Conservation (phyloP, 257 asterid species). For the Nicotiana attenuata region DNA sequence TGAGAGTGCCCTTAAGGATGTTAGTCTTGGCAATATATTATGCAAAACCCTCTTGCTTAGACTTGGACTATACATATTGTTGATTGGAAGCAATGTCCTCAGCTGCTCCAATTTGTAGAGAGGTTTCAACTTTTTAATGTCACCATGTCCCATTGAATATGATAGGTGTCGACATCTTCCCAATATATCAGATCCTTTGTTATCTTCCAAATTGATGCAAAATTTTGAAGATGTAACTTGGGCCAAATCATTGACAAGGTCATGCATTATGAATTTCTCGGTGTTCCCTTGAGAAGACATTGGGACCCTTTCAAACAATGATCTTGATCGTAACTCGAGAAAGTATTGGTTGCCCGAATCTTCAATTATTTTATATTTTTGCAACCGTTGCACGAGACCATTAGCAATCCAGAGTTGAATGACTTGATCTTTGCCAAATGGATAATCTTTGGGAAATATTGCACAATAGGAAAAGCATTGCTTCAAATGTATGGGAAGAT, state of each 20-base stretch:
- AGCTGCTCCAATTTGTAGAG: neutral
- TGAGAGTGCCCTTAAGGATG: neutral
- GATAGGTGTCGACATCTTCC: neutral
- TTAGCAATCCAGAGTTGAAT: slow-evolving; percentile 7
- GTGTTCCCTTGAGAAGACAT: accelerated
- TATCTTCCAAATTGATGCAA: neutral
- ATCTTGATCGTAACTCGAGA: neutral
- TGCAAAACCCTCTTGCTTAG: neutral
- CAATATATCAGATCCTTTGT: no score
- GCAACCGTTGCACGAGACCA: neutral
- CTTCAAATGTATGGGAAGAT: slow-evolving; percentile 5
- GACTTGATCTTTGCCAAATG: neutral
- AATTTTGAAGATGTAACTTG: neutral
- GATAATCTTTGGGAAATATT: slow-evolving; percentile 11
- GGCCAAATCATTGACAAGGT: slow-evolving; percentile 15
- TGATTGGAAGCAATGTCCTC: neutral
- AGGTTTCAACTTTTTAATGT: neutral
- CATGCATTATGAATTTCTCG: neutral
- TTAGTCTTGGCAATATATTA: neutral
- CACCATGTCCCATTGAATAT: neutral
- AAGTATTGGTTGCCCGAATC: neutral
- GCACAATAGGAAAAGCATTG: slow-evolving; percentile 9
- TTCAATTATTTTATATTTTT: no score
- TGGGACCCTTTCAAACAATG: neutral
- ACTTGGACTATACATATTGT: accelerated